phyloP scores from a whole-genome alignment of 2,329 filamentous ascomycete genomes.

The Orbilia javanica region DNA sequence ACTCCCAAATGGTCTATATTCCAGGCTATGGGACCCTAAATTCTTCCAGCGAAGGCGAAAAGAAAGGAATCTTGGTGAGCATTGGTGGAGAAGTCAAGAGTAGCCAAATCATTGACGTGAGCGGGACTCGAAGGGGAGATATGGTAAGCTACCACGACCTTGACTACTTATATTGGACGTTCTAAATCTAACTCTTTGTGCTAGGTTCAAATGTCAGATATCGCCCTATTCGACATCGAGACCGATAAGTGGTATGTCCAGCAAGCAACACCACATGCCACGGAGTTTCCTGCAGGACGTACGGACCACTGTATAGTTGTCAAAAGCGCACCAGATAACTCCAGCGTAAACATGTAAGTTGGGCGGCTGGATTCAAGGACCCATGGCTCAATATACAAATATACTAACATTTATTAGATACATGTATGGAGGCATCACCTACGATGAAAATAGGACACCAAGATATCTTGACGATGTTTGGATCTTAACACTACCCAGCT shows the following conservation, averaged over 20 bases:
- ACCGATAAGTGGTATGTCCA: conserved; percentile 50
- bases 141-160: conserved; percentile 19
- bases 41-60: neutral
- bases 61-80: conserved; percentile 34
- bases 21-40: conserved; percentile 35
- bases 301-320: conserved; percentile 52
- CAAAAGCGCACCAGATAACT: conserved; percentile 39
- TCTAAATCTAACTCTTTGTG: neutral
- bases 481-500: conserved; percentile 61
- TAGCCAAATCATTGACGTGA: conserved; percentile 53
- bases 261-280: conserved; percentile 41
- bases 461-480: conserved; percentile 60
- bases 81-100: conserved; percentile 53
- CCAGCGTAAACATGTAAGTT: conserved; percentile 44
- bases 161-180: neutral
- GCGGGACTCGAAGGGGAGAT: conserved; percentile 48
- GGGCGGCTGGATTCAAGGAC: neutral
- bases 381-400: neutral
- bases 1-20: conserved; percentile 49
- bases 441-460: conserved; percentile 6
- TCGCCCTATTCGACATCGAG: conserved; percentile 42
- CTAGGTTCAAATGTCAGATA: conserved; percentile 55
- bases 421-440: conserved; percentile 46
- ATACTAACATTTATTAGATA: conserved; percentile 31
- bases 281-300: conserved; percentile 39